Conservation (phyloP, 2,329 filamentous ascomycete species). For the Alternaria angustiovoidea region DNA sequence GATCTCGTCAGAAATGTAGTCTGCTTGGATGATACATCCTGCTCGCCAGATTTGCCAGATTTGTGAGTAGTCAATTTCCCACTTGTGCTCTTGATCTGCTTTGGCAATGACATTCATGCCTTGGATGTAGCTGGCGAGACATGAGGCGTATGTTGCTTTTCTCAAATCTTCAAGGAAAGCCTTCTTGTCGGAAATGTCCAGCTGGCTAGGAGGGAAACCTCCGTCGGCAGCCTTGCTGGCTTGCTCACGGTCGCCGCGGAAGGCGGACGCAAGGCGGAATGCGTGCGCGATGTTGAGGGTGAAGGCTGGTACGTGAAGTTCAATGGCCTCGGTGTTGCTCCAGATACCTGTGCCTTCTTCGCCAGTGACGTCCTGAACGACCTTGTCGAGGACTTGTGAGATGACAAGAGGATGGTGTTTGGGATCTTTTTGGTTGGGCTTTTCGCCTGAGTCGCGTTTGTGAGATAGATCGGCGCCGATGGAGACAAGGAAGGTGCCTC, state of each 20-base stretch:
- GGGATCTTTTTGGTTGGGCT: slow-evolving; percentile 12
- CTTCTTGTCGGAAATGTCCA: slow-evolving; percentile 45
- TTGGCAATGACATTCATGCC: slow-evolving; percentile 70
- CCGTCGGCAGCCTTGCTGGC: slow-evolving; percentile 59
- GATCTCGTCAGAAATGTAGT: slow-evolving; percentile 67
- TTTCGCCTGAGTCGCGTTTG: slow-evolving; percentile 52
- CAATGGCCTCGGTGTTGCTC: slow-evolving; percentile 69
- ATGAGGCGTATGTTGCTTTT: slow-evolving; percentile 68
- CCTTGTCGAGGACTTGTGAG: slow-evolving; percentile 71
- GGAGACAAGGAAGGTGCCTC: slow-evolving; percentile 67
- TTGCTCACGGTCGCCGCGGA: slow-evolving; percentile 63
- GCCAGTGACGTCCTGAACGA: slow-evolving; percentile 72
- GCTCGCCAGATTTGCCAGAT: slow-evolving; percentile 71
- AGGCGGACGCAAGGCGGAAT: slow-evolving; percentile 69
- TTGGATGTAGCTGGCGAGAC: slow-evolving; percentile 70
- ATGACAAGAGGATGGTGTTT: slow-evolving; percentile 59
- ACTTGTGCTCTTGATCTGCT: slow-evolving; percentile 66
- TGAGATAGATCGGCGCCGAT: slow-evolving; percentile 70
- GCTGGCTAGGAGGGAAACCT: slow-evolving; percentile 51
- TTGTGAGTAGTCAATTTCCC: slow-evolving; percentile 63
- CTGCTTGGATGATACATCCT: slow-evolving; percentile 75
- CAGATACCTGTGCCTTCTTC: slow-evolving; percentile 73
- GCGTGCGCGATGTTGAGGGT: slow-evolving; percentile 71
- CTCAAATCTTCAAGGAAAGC: slow-evolving; percentile 66
- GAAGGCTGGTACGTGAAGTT: slow-evolving; percentile 69